Evolutionary conservation across 176 grass and related monocot species (phyloP).

Genomic region (Tuctoria greenei): DNA sequence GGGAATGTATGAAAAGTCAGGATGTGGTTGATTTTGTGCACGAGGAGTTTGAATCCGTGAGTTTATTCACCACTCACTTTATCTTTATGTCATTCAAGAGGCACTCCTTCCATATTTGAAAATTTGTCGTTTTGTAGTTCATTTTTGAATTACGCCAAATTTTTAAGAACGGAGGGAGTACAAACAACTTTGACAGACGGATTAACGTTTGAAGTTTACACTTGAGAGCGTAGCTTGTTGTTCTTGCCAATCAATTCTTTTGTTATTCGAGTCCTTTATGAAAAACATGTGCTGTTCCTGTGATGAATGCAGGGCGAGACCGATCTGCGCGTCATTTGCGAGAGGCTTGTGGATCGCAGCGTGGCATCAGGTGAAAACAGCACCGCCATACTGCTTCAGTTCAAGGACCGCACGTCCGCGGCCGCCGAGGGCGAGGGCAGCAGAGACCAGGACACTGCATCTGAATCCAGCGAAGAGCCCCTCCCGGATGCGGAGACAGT

Average conservation of each 20-base stretch:
- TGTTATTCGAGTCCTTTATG: neutral
- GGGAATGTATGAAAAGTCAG: constrained; percentile 4
- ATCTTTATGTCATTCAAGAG: neutral
- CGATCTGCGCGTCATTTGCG: neutral
- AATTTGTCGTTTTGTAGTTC: too few species aligned
- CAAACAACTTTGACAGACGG: neutral
- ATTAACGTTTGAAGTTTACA: neutral
- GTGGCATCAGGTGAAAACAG: neutral
- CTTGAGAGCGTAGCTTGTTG: neutral
- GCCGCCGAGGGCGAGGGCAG: too few species aligned
- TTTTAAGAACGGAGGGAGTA: too few species aligned
- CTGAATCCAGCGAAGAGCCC: neutral
- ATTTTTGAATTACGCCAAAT: too few species aligned
- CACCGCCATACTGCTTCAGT: constrained; percentile 32
- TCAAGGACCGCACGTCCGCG: neutral
- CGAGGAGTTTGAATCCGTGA: neutral
- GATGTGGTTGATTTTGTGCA: neutral
- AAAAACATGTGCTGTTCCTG: neutral
- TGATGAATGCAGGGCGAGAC: neutral
- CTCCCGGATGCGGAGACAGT: neutral
- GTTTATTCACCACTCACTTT: constrained; percentile 1
- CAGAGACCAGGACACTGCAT: neutral
- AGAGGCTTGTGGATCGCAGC: neutral
- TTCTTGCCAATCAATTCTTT: neutral
- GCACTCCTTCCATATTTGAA: too few species aligned